phyloP scores from a whole-genome alignment of 208 protist genomes.

The Perkinsela sp. region DNA sequence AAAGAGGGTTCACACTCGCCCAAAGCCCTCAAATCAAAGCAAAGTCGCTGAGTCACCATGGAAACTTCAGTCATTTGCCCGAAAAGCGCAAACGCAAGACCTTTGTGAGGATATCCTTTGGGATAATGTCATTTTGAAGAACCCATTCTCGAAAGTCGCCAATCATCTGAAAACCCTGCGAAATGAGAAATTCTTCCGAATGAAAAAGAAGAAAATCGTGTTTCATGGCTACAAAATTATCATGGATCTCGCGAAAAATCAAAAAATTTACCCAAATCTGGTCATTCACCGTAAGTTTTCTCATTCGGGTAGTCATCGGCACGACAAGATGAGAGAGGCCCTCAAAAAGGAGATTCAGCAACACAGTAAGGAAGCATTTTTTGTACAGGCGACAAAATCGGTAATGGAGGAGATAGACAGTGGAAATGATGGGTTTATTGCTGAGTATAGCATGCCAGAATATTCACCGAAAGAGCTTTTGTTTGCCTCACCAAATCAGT shows the following conservation, averaged over 20 bases:
- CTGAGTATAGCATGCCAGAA: slow-evolving; percentile 43
- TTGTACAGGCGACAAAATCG: background rate
- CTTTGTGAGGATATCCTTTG: background rate
- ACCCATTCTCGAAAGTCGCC: background rate
- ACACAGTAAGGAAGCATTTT: background rate
- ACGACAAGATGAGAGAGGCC: background rate
- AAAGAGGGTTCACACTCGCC: too few relatives aligned
- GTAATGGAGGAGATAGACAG: slow-evolving; percentile 17
- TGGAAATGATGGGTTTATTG: slow-evolving; percentile 52
- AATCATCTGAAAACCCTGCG: background rate
- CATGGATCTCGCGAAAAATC: background rate
- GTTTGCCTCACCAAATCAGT: slow-evolving; percentile 43
- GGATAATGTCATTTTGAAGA: background rate
- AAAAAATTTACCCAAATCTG: background rate
- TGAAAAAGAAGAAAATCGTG: background rate
- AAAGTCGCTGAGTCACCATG: background rate
- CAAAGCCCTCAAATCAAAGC: too few relatives aligned
- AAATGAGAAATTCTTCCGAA: background rate
- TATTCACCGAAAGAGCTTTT: slow-evolving; percentile 42
- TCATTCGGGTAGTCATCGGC: background rate
- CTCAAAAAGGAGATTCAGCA: background rate
- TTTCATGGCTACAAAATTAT: background rate
- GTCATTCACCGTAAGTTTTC: background rate
- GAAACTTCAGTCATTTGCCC: background rate
- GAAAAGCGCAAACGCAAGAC: background rate